Evolutionary conservation across 352 stramenopile species (phyloP).

Genomic region (Phytophthora pisi): DNA sequence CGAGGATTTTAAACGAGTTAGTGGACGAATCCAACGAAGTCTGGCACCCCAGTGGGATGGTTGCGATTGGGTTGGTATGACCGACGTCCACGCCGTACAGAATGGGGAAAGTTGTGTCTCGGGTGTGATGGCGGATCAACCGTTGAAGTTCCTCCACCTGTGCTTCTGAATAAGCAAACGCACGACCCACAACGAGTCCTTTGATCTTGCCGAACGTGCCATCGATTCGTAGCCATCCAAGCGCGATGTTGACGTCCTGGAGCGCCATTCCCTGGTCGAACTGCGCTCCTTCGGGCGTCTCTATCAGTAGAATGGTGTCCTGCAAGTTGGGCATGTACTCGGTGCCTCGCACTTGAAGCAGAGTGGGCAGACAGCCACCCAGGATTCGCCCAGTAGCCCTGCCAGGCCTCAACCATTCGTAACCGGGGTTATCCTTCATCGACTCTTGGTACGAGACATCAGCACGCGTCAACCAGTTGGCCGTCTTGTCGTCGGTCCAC

Average conservation of each 20-base stretch:
- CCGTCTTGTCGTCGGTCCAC: constrained; percentile 70
- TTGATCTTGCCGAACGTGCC: constrained; percentile 55
- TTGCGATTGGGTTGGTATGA: constrained; percentile 66
- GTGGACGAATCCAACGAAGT: constrained; percentile 41
- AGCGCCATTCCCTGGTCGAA: constrained; percentile 66
- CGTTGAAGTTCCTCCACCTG: constrained; percentile 53
- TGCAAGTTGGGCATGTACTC: constrained; percentile 51
- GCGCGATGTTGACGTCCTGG: constrained; percentile 47
- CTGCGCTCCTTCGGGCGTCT: constrained; percentile 54
- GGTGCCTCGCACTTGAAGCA: constrained; percentile 62
- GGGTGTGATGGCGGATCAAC: constrained; percentile 60
- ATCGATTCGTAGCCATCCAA: constrained; percentile 53
- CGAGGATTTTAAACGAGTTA: constrained; percentile 41
- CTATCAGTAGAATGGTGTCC: constrained; percentile 52
- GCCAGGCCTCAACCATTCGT: constrained; percentile 51
- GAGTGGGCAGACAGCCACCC: constrained; percentile 58
- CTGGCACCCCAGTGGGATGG: constrained; percentile 53
- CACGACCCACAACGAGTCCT: constrained; percentile 58
- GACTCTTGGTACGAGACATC: constrained; percentile 47
- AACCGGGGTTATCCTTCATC: constrained; percentile 53
- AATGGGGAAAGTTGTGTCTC: constrained; percentile 53
- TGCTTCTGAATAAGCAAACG: constrained; percentile 44
- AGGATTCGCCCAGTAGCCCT: constrained; percentile 41
- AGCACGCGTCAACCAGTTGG: constrained; percentile 56
- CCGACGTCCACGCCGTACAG: constrained; percentile 62